phyloP scores from a whole-genome alignment of 108 stramenopile species.

The Skeletonema potamos region DNA sequence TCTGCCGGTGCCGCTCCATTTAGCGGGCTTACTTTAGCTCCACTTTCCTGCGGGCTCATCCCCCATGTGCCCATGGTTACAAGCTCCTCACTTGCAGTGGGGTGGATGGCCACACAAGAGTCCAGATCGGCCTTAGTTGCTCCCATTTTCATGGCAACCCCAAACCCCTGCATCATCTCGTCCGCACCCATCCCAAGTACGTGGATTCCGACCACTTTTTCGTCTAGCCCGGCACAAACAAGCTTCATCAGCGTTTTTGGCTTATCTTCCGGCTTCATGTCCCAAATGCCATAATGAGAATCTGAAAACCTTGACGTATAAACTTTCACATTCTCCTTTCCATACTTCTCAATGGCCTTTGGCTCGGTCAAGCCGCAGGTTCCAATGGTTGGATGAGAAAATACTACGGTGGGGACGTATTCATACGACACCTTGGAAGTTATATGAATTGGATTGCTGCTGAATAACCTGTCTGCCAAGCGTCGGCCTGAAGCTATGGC shows the following conservation, averaged over 20 bases:
- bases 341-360: constrained; percentile 86
- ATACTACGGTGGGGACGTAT: constrained; percentile 87
- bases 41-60: constrained; percentile 58
- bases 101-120: constrained; percentile 93
- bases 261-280: constrained; percentile 88
- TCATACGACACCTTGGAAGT: constrained; percentile 70
- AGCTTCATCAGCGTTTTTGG: constrained; percentile 92
- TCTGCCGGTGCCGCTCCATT: constrained; percentile 66
- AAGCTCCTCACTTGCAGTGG: constrained; percentile 89
- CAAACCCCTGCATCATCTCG: constrained; percentile 96
- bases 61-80: constrained; percentile 92
- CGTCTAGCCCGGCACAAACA: constrained; percentile 82
- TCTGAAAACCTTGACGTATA: constrained; percentile 92
- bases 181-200: constrained; percentile 92
- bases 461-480: constrained; percentile 90
- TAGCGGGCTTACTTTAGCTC: constrained; percentile 70
- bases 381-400: constrained; percentile 89
- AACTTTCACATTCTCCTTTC: constrained; percentile 85
- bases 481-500: constrained; percentile 91
- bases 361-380: constrained; percentile 87
- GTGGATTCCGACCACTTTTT: constrained; percentile 93
- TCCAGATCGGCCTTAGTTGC: constrained; percentile 98
- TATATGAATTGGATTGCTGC: constrained; percentile 34
- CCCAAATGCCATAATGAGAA: constrained; percentile 84
- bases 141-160: constrained; percentile 91